phyloP scores from a whole-genome alignment of 2,329 filamentous ascomycete genomes.

The Paraphoma chrysanthemicola region DNA sequence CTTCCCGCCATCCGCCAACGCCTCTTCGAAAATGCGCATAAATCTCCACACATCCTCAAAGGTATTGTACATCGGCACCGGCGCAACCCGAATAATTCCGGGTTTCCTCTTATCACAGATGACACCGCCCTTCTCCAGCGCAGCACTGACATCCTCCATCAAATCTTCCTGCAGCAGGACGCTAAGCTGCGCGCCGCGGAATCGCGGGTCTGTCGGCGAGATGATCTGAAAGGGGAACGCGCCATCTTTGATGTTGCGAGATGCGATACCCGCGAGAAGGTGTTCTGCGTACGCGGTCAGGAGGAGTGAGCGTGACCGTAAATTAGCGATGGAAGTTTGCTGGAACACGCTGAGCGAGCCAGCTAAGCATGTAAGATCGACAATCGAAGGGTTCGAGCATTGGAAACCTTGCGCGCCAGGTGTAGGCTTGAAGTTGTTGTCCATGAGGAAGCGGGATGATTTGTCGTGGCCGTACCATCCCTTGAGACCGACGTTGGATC shows the following conservation, averaged over 20 bases:
- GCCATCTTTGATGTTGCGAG: constrained; percentile 26
- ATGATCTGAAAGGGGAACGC: constrained; percentile 58
- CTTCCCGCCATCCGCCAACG: constrained; percentile 23
- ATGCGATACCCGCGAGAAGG: constrained; percentile 30
- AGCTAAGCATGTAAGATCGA: constrained; percentile 78
- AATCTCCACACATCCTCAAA: constrained; percentile 70
- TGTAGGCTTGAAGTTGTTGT: constrained; percentile 78
- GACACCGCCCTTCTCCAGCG: constrained; percentile 72
- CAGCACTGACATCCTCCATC: constrained; percentile 69
- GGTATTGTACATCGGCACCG: constrained; percentile 82
- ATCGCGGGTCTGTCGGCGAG: constrained; percentile 70
- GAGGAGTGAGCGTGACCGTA: constrained; percentile 74
- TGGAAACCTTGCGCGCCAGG: constrained; percentile 82
- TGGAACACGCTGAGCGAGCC: constrained; percentile 77
- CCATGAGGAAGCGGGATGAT: constrained; percentile 79
- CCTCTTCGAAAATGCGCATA: constrained; percentile 57
- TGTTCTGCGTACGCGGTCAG: constrained; percentile 71
- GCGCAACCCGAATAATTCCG: constrained; percentile 83
- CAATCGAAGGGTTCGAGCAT: constrained; percentile 79
- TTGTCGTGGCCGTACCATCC: constrained; percentile 92
- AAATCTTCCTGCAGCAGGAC: constrained; percentile 71
- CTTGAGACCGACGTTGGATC: constrained; percentile 69
- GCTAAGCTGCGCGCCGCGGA: constrained; percentile 82
- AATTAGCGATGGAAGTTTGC: constrained; percentile 70
- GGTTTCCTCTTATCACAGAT: constrained; percentile 85